Evolutionary conservation across 2,329 filamentous ascomycete genomes (phyloP).

Genomic region (Lasiodiplodia citricola): DNA sequence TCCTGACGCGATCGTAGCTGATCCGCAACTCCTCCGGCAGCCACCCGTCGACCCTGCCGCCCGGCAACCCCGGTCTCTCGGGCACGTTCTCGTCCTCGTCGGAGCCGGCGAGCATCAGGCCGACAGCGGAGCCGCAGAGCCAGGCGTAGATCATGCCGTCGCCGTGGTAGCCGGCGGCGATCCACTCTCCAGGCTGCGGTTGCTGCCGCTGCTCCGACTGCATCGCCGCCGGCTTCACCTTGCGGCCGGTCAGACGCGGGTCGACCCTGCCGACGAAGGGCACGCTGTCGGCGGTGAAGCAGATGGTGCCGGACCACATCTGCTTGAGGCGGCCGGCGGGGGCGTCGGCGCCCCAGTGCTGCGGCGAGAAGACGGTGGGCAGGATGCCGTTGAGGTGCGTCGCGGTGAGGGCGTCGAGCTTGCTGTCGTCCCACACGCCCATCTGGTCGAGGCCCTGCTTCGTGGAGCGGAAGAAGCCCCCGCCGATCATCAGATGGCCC

Average conservation of each 20-base stretch:
- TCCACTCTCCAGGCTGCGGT: conserved; percentile 30
- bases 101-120: conserved; percentile 11
- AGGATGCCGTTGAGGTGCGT: conserved; percentile 32
- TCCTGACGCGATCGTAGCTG: conserved; percentile 10
- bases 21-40: conserved; percentile 17
- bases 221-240: conserved; percentile 30
- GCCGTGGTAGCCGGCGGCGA: conserved; percentile 33
- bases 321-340: conserved; percentile 4
- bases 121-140: conserved; percentile 15
- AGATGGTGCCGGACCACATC: conserved; percentile 37
- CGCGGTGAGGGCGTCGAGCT: conserved; percentile 12
- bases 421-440: conserved; percentile 47
- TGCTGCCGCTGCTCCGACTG: conserved; percentile 30
- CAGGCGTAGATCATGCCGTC: conserved; percentile 32
- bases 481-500: conserved; percentile 50
- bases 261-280: conserved; percentile 15
- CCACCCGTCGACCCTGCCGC: conserved; percentile 1
- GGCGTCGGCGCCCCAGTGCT: conserved; percentile 20
- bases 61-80: conserved; percentile 10
- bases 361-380: conserved; percentile 25
- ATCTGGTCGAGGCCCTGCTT: conserved; percentile 23
- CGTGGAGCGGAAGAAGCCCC: conserved; percentile 49
- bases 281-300: conserved; percentile 11
- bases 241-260: conserved; percentile 13
- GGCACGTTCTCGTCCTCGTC: conserved; percentile 7